Conservation (phyloP, 768 basidiomycete genomes). For the Lactarius sanguifluus region DNA sequence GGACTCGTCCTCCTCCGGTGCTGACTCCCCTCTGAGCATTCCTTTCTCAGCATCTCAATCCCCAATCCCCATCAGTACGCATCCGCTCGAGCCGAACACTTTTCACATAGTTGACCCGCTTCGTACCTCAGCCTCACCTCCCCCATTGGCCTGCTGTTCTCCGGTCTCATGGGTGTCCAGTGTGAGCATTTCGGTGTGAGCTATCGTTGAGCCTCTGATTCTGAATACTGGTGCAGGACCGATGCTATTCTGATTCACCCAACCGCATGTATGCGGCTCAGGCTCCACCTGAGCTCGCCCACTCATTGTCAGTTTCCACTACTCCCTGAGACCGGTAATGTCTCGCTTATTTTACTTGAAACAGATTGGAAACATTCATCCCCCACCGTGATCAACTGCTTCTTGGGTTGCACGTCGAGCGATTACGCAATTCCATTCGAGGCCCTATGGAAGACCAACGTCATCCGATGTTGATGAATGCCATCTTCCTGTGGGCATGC, state of each 20-base stretch:
- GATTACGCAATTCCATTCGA: slow-evolving; percentile 59
- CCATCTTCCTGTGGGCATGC: slow-evolving; percentile 82
- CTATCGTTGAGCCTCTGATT: not conserved
- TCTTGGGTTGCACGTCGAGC: slow-evolving; percentile 65
- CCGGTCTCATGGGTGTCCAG: slow-evolving; percentile 23
- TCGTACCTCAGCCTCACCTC: slow-evolving; percentile 20
- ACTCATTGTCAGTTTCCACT: slow-evolving; percentile 54
- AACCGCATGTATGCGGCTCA: slow-evolving; percentile 42
- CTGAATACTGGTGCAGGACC: slow-evolving; percentile 9
- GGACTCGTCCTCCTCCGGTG: slow-evolving; percentile 38
- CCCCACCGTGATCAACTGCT: slow-evolving; percentile 76
- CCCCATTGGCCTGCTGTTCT: slow-evolving; percentile 19
- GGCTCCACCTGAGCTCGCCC: slow-evolving; percentile 57
- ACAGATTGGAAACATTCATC: slow-evolving; percentile 71
- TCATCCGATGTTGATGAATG: slow-evolving; percentile 75
- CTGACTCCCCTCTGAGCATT: slow-evolving; percentile 36
- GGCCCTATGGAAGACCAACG: slow-evolving; percentile 58
- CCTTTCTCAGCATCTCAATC: slow-evolving; percentile 38
- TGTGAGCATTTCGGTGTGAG: not conserved
- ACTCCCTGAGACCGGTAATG: not conserved
- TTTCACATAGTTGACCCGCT: slow-evolving; percentile 23
- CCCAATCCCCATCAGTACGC: slow-evolving; percentile 39
- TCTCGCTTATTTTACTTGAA: slow-evolving; percentile 14
- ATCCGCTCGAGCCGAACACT: slow-evolving; percentile 50
- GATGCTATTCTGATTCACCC: slow-evolving; percentile 16